These are phyloP conservation scores for Colletotrichum nymphaeae DNA, from an alignment of 2,329 filamentous ascomycete genomes.

Conservation along the genomic window DNA sequence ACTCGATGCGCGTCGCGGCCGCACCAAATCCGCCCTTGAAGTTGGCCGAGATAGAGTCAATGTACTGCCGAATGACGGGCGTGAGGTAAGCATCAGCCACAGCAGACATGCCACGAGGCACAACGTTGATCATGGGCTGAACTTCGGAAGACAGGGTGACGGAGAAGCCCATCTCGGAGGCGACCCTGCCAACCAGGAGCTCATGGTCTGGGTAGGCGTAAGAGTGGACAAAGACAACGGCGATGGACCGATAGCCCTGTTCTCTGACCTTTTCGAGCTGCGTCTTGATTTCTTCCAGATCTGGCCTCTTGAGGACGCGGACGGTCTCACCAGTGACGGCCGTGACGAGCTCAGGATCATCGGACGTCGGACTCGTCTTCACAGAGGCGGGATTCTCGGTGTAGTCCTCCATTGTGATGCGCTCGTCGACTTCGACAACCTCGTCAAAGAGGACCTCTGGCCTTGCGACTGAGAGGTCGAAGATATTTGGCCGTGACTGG, in stretches of 20 bases:
- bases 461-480: slow-evolving; percentile 76
- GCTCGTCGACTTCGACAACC: slow-evolving; percentile 80
- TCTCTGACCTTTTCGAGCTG: slow-evolving; percentile 71
- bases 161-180: slow-evolving; percentile 54
- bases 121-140: slow-evolving; percentile 56
- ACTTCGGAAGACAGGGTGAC: slow-evolving; percentile 51
- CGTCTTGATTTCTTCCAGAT: slow-evolving; percentile 62
- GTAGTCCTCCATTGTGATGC: slow-evolving; percentile 80
- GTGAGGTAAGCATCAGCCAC: slow-evolving; percentile 57
- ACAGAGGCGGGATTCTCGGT: slow-evolving; percentile 74
- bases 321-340: slow-evolving; percentile 77
- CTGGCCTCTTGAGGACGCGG: slow-evolving; percentile 71
- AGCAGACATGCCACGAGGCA: slow-evolving; percentile 56
- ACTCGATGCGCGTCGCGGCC: slow-evolving; percentile 68
- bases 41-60: slow-evolving; percentile 48
- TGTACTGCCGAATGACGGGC: slow-evolving; percentile 49
- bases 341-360: slow-evolving; percentile 64
- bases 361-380: slow-evolving; percentile 50
- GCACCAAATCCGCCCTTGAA: slow-evolving; percentile 49
- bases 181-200: slow-evolving; percentile 47
- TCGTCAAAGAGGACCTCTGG: slow-evolving; percentile 76
- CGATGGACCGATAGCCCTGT: slow-evolving; percentile 63
- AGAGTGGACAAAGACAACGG: slow-evolving; percentile 78
- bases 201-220: slow-evolving; percentile 72
- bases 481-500: slow-evolving; percentile 78